Conservation (phyloP, 345 rosid species). For the Populus alba region DNA sequence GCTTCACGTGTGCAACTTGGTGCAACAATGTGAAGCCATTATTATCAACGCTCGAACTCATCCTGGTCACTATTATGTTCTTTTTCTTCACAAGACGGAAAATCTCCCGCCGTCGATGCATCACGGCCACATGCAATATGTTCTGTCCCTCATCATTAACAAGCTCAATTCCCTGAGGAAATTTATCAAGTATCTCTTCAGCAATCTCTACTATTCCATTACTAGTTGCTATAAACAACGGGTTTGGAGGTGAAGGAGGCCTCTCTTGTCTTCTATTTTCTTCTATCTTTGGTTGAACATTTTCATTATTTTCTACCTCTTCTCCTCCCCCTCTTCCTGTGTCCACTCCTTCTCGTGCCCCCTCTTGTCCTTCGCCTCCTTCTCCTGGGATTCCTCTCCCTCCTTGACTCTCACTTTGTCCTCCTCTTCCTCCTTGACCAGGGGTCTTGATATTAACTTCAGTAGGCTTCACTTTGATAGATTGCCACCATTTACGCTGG, state of each 20-base stretch:
- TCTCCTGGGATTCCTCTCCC: not conserved
- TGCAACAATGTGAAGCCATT: constrained; percentile 26
- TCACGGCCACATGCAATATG: constrained; percentile 25
- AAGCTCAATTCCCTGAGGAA: constrained; percentile 18
- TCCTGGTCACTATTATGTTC: constrained; percentile 4
- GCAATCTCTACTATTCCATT: constrained; percentile 24
- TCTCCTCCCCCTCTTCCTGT: no score
- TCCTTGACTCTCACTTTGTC: not conserved
- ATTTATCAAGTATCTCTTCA: not conserved
- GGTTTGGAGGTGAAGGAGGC: not conserved
- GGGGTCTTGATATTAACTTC: not conserved
- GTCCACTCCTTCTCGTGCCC: not conserved
- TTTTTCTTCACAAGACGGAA: not conserved
- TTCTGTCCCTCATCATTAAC: constrained; percentile 3
- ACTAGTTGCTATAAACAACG: constrained; percentile 17
- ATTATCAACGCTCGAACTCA: constrained; percentile 10
- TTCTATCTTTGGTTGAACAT: not conserved
- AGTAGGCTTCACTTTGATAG: not conserved
- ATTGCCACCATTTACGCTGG: not conserved
- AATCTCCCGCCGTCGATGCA: constrained; percentile 14
- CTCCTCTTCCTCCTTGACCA: not conserved
- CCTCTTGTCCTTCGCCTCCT: no score
- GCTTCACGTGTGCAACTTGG: constrained; percentile 6
- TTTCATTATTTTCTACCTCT: not conserved
- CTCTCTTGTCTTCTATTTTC: not conserved